Base-by-base conservation (phyloP, 2,329 filamentous ascomycete genomes). In the Nigrospora oryzae region DNA sequence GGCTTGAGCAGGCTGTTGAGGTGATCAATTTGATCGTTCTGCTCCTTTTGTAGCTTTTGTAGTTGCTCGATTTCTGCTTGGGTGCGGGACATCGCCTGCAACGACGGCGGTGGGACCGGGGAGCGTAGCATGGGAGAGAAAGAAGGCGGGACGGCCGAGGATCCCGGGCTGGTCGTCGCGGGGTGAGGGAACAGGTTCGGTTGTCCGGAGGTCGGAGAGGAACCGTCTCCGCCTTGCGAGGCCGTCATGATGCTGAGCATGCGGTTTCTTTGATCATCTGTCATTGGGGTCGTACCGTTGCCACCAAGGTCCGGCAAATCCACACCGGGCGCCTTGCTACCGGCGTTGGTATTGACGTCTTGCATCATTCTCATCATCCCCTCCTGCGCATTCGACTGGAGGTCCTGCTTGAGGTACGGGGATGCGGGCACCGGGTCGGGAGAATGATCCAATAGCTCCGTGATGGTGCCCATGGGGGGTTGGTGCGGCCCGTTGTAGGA, bases 11-110 rank as follows among this genome's bases (percentile, higher is more conserved):
- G 69, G 45, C 79, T 81, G 42, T 81, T 81, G 11, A 96, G 71
- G 46, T 86, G 81, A 49, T 86, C 79, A 1, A 96, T 84, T 40
- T 86, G 84, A 40, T 75, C 75, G 48, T 85, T 82, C 56, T 95
- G 89, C 48, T 91, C 82, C 19, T 80, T 78, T 58, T 94, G 87
- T 56, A 95, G 71, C 37, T 83, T 83, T 50, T 87, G 80, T 2
- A 97, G 73, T 30, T 85, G 76, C 42, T 93, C 86, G 28, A 96
- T 77, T 50, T 95, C 86, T 13, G 83, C 73, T 49, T 84, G 76
- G 5, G 84, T 90, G 48, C 77, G 77, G 38, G 74, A 77, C 49
- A 93, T 77, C 35, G 82, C 74, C 42, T 77, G 72, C 16, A 88
- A 67, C 13, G 61, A 61, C 0, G 77, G 75, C 2, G 74, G 71